Evolutionary conservation across 2,329 filamentous ascomycete genomes (phyloP).

Genomic region (Teratosphaeria gauchensis): DNA sequence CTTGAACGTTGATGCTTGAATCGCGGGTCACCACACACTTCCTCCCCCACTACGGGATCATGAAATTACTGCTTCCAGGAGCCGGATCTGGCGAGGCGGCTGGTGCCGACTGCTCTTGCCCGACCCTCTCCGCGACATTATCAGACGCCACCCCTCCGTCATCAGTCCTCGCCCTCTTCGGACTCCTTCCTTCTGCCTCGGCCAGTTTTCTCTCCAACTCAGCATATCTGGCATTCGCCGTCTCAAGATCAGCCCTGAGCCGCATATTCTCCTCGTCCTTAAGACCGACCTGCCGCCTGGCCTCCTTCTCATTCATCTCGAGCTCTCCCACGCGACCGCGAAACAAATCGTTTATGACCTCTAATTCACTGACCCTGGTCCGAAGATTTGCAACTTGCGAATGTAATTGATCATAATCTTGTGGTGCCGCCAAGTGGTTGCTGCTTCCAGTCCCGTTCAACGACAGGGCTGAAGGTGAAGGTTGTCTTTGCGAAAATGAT

Average conservation of each 20-base stretch:
- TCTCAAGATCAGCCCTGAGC: slow-evolving; percentile 52
- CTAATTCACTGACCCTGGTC: slow-evolving; percentile 87
- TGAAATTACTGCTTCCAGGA: slow-evolving; percentile 3
- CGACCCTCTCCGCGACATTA: neutral
- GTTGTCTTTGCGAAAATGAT: slow-evolving; percentile 35
- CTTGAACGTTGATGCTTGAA: too few relatives aligned
- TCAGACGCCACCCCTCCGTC: neutral
- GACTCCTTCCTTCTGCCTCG: slow-evolving; percentile 9
- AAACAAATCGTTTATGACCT: slow-evolving; percentile 76
- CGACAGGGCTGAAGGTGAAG: slow-evolving; percentile 51
- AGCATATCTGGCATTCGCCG: slow-evolving; percentile 7
- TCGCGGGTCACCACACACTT: neutral
- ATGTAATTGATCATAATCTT: slow-evolving; percentile 70
- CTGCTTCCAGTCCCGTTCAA: slow-evolving; percentile 37
- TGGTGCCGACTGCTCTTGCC: neutral
- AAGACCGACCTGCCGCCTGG: slow-evolving; percentile 51
- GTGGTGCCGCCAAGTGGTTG: slow-evolving; percentile 54
- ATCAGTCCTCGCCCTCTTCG: neutral
- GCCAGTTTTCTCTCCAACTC: slow-evolving; percentile 12
- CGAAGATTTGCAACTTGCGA: slow-evolving; percentile 80
- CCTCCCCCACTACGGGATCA: slow-evolving; percentile 1
- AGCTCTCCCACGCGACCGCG: slow-evolving; percentile 59
- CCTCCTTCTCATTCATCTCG: slow-evolving; percentile 64
- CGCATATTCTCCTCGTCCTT: slow-evolving; percentile 48
- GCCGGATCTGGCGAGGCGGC: neutral